A percentile compares a stretch with the other conserved stretches of the same genome.
phyloP scores from a whole-genome alignment of 805 yeast species.

The Zygotorulaspora sp. region DNA sequence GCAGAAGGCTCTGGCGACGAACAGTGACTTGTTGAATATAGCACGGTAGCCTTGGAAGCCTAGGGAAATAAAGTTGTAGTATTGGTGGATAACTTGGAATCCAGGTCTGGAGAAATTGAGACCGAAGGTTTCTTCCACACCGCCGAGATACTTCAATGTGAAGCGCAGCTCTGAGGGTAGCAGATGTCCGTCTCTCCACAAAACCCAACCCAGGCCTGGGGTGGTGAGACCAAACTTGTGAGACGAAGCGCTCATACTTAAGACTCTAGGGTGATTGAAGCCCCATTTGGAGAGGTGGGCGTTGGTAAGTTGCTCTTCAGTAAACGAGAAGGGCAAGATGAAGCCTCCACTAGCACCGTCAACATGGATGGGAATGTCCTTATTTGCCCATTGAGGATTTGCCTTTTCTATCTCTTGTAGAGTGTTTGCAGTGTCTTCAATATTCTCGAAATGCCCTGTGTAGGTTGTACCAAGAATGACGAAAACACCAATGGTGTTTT shows the following conservation, averaged over 20 bases:
- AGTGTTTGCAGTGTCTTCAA: constrained; percentile 53
- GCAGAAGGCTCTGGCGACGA: constrained; percentile 63
- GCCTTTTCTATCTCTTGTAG: constrained; percentile 57
- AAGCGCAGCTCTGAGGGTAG: constrained; percentile 72
- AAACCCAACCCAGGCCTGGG: constrained; percentile 90
- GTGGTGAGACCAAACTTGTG: constrained; percentile 89
- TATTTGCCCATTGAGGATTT: constrained; percentile 31
- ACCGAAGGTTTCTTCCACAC: constrained; percentile 80
- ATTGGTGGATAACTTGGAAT: constrained; percentile 83
- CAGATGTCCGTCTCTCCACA: constrained; percentile 63
- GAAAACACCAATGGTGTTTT: constrained; percentile 87
- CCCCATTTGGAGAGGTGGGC: constrained; percentile 53
- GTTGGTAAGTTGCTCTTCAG: constrained; percentile 45
- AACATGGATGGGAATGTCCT: constrained; percentile 78
- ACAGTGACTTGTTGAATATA: constrained; percentile 56
- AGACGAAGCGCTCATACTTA: constrained; percentile 83
- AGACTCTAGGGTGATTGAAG: constrained; percentile 70
- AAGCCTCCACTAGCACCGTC: constrained; percentile 94
- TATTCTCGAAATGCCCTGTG: constrained; percentile 88
- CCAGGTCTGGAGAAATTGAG: constrained; percentile 92
- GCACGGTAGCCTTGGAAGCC: constrained; percentile 70
- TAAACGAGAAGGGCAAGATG: constrained; percentile 78
- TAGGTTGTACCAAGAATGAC: constrained; percentile 88
- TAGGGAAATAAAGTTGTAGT: constrained; percentile 66
- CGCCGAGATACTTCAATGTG: constrained; percentile 79